Evolutionary conservation across 805 yeast species (phyloP).

Genomic region (Starmerella floris): DNA sequence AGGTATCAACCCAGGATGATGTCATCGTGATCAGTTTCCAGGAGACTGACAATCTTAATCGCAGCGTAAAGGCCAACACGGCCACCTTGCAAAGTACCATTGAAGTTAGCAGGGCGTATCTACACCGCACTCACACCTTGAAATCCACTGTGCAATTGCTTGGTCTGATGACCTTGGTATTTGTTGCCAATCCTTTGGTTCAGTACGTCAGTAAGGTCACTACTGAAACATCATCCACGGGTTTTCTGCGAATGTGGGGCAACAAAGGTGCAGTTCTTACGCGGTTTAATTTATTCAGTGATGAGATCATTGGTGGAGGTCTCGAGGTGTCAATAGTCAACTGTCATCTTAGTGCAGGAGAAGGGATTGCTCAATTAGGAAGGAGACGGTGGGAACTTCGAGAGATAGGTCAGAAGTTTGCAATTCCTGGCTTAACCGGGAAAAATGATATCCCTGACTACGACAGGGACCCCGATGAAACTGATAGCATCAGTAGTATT

Average conservation of each 20-base stretch:
- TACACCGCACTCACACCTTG: conserved; percentile 26
- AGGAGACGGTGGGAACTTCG: conserved; percentile 36
- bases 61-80: conserved; percentile 26
- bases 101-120: conserved; percentile 18
- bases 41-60: conserved; percentile 42
- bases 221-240: conserved; percentile 41
- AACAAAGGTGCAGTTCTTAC: conserved; percentile 47
- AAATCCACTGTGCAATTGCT: conserved; percentile 37
- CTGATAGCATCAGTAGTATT: conserved; percentile 10
- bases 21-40: conserved; percentile 73
- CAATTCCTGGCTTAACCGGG: conserved; percentile 20
- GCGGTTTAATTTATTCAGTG: conserved; percentile 28
- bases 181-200: conserved; percentile 28
- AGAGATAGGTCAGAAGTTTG: conserved; percentile 29
- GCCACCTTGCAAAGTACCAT: conserved; percentile 23
- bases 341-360: conserved; percentile 40
- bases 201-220: conserved; percentile 32
- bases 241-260: conserved; percentile 45
- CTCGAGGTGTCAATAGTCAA: conserved; percentile 32
- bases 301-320: conserved; percentile 23
- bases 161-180: conserved; percentile 38
- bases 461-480: conserved; percentile 3
- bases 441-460: neutral
- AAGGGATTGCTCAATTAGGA: conserved; percentile 27
- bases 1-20: conserved; percentile 26